phyloP scores from a whole-genome alignment of 345 rosid genomes.

The Salix koriyanagi region DNA sequence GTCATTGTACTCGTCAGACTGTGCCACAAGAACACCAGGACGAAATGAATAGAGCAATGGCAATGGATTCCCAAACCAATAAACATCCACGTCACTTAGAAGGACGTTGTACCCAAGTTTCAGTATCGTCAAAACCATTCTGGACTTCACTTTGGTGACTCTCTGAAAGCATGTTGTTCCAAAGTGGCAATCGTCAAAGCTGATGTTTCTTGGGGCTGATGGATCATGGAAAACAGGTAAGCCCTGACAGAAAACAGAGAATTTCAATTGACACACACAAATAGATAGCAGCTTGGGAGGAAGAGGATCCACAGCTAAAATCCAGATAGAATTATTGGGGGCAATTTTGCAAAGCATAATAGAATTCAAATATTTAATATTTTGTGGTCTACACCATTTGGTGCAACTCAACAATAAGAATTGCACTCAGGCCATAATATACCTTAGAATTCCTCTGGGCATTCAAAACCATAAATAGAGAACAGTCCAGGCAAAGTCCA shows the following conservation, averaged over 20 bases:
- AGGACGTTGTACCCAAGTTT: conserved; percentile 88
- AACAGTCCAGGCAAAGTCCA: background rate
- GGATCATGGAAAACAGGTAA: conserved; percentile 79
- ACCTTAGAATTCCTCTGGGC: background rate
- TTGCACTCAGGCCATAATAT: background rate
- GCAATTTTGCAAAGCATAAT: background rate
- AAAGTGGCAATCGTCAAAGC: conserved; percentile 87
- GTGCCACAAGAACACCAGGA: conserved; percentile 71
- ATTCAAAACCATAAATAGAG: conserved; percentile 1
- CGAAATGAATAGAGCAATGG: conserved; percentile 61
- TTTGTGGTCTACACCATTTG: background rate
- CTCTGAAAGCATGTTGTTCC: conserved; percentile 90
- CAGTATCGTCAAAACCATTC: conserved; percentile 69
- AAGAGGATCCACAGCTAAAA: conserved; percentile 5
- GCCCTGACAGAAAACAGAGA: conserved; percentile 45
- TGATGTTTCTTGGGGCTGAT: conserved; percentile 63
- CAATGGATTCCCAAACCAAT: conserved; percentile 81
- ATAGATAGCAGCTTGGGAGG: background rate
- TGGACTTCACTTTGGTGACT: conserved; percentile 91
- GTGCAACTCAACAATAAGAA: background rate
- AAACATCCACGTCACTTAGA: conserved; percentile 81
- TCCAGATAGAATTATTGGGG: background rate
- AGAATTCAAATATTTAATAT: background rate
- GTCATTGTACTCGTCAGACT: conserved; percentile 77
- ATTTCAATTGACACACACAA: conserved; percentile 7